Evolutionary conservation across 2,329 filamentous ascomycete genomes (phyloP).

Genomic region (Penicillium thymicola): DNA sequence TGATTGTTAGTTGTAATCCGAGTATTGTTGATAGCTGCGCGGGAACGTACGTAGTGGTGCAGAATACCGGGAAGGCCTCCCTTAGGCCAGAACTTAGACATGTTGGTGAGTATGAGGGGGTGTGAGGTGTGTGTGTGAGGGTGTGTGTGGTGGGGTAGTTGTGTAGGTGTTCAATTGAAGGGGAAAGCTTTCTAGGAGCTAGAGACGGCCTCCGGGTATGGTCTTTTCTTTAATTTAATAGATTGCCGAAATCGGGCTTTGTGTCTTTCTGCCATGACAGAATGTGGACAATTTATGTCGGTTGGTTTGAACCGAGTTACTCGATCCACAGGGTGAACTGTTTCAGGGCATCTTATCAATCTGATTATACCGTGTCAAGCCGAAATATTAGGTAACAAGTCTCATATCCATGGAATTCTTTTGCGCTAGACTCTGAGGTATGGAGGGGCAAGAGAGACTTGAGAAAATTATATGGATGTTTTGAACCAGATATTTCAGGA

Average conservation of each 20-base stretch:
- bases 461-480: background rate
- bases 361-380: conserved; percentile 6
- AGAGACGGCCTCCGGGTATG: background rate
- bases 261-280: background rate
- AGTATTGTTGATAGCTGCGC: background rate
- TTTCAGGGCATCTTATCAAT: conserved; percentile 10
- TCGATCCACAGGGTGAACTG: background rate
- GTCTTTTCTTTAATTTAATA: conserved; percentile 1
- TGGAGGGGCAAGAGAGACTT: too few relatives aligned
- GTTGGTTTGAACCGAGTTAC: background rate
- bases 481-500: background rate
- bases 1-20: conserved; percentile 11
- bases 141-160: background rate
- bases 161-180: background rate
- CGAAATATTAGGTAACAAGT: conserved; percentile 8
- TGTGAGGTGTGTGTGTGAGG: too few relatives aligned
- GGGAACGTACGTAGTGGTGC: conserved; percentile 35
- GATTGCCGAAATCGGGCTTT: conserved; percentile 18
- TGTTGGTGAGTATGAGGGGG: conserved; percentile 4
- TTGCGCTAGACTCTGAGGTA: background rate
- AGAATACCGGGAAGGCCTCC: conserved; percentile 36
- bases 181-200: background rate
- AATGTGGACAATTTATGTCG: background rate
- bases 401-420: background rate
- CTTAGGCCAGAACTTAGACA: conserved; percentile 39